phyloP scores from a whole-genome alignment of 495 filamentous ascomycete genomes.

The Staphylotrichum tortipilum region DNA sequence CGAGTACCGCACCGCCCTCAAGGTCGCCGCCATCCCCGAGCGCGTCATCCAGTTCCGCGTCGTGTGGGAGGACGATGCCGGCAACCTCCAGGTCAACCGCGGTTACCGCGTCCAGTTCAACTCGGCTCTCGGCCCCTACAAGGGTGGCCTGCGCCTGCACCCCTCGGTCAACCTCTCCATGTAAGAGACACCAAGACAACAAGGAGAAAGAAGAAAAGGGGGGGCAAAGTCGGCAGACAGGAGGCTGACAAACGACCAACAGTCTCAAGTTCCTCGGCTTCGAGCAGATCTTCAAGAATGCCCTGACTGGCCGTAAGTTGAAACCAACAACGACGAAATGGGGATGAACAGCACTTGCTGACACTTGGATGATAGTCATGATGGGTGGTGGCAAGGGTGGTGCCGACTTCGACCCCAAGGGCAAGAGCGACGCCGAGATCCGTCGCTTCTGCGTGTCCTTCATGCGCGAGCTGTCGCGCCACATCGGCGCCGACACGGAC shows the following conservation, averaged over 20 bases:
- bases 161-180: constrained; percentile 95
- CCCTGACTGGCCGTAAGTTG: constrained; percentile 80
- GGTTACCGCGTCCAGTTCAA: constrained; percentile 99
- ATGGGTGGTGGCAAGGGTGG: constrained; percentile 99
- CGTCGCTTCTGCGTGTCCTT: constrained; percentile 93
- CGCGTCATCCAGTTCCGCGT: constrained; percentile 96
- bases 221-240: too few species aligned
- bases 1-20: constrained; percentile 84
- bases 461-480: constrained; percentile 88
- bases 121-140: constrained; percentile 95
- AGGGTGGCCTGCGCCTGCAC: constrained; percentile 94
- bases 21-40: constrained; percentile 85
- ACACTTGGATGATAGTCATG: constrained; percentile 52
- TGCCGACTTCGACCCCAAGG: constrained; percentile 98
- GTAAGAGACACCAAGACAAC: constrained; percentile 17
- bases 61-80: constrained; percentile 90
- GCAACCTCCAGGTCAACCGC: constrained; percentile 84
- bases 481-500: constrained; percentile 95
- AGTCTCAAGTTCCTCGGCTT: constrained; percentile 94
- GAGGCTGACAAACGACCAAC: constrained; percentile 15
- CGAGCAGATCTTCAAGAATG: constrained; percentile 99
- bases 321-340: neutral
- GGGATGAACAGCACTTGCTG: constrained; percentile 12
- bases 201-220: neutral
- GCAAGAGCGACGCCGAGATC: constrained; percentile 95